A percentile compares a stretch with the other conserved stretches of the same genome.
phyloP scores from a whole-genome alignment of 2,329 filamentous ascomycete species.

The Trichoderma brevicompactum region DNA sequence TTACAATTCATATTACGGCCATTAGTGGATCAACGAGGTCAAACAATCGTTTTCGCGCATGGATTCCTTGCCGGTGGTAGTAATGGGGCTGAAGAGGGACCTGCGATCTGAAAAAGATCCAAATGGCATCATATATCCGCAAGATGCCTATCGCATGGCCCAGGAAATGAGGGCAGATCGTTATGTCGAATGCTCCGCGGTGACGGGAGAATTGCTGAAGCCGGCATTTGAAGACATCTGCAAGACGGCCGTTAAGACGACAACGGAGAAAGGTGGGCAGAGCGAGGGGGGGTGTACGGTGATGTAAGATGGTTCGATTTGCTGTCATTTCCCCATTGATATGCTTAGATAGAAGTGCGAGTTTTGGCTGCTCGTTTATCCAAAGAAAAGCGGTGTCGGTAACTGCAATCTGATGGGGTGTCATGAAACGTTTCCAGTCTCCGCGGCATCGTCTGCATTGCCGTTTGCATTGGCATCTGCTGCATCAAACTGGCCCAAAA shows the following conservation, averaged over 20 bases:
- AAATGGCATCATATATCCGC: conserved; percentile 64
- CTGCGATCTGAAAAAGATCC: conserved; percentile 61
- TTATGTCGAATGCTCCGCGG: conserved; percentile 67
- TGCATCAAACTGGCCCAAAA: conserved; percentile 58
- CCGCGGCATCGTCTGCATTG: conserved; percentile 46
- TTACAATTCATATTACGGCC: conserved; percentile 12
- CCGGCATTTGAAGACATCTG: conserved; percentile 65
- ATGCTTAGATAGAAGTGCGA: not conserved
- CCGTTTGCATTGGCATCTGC: conserved; percentile 40
- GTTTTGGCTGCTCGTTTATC: not conserved
- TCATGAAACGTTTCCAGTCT: conserved; percentile 40
- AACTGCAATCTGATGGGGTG: not conserved
- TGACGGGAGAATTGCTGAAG: conserved; percentile 62
- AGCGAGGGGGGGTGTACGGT: conserved; percentile 59
- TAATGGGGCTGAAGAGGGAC: conserved; percentile 65
- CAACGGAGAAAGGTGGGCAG: conserved; percentile 53
- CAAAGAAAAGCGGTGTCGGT: not conserved
- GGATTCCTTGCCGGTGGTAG: conserved; percentile 57
- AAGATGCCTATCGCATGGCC: conserved; percentile 61
- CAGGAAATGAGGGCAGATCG: conserved; percentile 64
- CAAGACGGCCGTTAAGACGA: conserved; percentile 56
- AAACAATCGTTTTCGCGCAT: conserved; percentile 52
- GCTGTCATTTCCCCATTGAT: not conserved
- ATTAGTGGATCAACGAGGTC: conserved; percentile 62
- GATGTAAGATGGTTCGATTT: conserved; percentile 46